Evolutionary conservation across 2,329 filamentous ascomycete species (phyloP), one percentile per base, ranked within the genome.

Genomic region (Coniochaeta sp.): DNA sequence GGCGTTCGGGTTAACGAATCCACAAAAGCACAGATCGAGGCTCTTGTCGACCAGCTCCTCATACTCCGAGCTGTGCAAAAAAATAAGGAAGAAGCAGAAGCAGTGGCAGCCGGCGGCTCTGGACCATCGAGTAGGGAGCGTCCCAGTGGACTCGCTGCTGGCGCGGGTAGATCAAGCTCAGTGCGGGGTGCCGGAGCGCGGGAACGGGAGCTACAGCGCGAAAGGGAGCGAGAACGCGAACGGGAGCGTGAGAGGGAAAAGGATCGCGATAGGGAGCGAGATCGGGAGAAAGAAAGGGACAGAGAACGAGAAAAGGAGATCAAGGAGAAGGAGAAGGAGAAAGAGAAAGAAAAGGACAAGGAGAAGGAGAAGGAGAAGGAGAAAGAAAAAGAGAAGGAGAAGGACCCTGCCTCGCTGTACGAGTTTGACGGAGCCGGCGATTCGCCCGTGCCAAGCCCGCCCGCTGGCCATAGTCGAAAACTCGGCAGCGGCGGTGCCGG

Each of bases 391-490:
- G 64, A 9, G 65, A 69, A 4, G 3, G 74, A 78, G 26, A 58
- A 61, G 19, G 69, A 70, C 24, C 67, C 69, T 4, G 62, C 66
- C 6, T 73, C 72, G 4, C 67, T 77, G 0, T 79, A 79, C 66
- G 77, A 78, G 42, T 78, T 79, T 62, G 75, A 78, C 55, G 74
- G 71, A 4, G 71, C 69, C 2, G 74, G 70, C 36, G 77, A 79
- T 61, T 78, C 77, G 5, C 73, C 76, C 2, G 72, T 75, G 2
- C 75, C 74, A 5, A 76, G 75, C 4, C 75, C 74, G 8, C 72
- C 73, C 38, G 71, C 71, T 9, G 68, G 68, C 30, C 68, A 73
- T 28, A 66, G 71, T 4, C 69, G 74, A 16, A 76, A 75, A 56
- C 68, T 74, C 34, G 72, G 69, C 32, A 69, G 69, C 42, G 73